Evolutionary conservation across 495 filamentous ascomycete species (phyloP), one percentile per base, ranked within the genome.

Genomic region (Tuber umbilicatum): DNA sequence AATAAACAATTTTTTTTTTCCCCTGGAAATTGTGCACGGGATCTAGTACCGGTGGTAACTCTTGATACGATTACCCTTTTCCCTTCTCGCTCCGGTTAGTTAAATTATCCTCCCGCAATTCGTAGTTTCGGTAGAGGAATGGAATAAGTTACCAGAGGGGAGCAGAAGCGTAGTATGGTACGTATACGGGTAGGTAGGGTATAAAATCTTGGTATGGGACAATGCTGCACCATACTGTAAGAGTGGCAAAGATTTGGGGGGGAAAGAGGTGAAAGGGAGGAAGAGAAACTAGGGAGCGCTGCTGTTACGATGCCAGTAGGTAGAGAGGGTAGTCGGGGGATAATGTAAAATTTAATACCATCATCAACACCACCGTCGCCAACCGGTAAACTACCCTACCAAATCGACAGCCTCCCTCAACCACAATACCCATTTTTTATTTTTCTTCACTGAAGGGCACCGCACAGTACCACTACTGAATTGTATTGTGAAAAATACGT

Each of bases 311-410:
- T 35, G 31, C 50, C 50, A 64, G 55, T 35, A 17, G 12, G n/a
- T 16, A 47, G 45, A 47, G 50, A 55, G 21, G 5, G 50, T 27
- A 27, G 50, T 64, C 14, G 27, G 27, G n/a, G 55, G 55, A 64
- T 31, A 35, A 4, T 64, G 55, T 68, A 64, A 72, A 27, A 69
- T 39, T 43, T 50, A 70, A 55, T 68, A 71, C 68, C n/a, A 71
- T 77, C 76, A 73, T 19, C 68, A 75, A 38, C 69, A 71, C 27
- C 74, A 68, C 40, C 69, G 67, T 38, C 75, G 73, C 43, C 31
- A 55, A n/a, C n/a, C n/a, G n/a, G n/a, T 55, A 72, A 41, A 70
- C 43, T 45, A 41, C 41, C 64, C 60, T 71, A 45, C 31, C 74
- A 73, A 64, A 14, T 35, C 27, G 35, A 64, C 55, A 14, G 31